Percentiles rank a stretch among this genome's conserved stretches.
These are phyloP conservation scores for Protea cynaroides DNA, from an alignment of 164 flowering plant genomes.

Conservation along the genomic window DNA sequence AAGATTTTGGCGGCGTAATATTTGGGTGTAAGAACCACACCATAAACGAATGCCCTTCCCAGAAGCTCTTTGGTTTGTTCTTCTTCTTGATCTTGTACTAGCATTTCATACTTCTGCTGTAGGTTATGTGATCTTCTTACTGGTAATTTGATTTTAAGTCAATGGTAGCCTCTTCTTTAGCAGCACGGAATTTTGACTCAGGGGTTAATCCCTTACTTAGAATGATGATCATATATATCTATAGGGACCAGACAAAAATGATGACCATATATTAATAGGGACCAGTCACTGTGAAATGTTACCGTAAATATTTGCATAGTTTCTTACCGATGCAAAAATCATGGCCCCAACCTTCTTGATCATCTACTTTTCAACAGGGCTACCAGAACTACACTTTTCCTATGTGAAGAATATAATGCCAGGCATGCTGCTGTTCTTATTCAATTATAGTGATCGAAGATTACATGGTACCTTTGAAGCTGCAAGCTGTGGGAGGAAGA, in stretches of 20 bases:
- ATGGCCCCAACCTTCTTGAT: no score
- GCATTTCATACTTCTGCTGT: neutral
- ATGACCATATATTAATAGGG: no score
- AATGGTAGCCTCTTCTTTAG: no score
- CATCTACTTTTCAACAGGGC: constrained; percentile 33
- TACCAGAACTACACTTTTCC: constrained; percentile 50
- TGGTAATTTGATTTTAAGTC: no score
- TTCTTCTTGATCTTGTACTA: no score
- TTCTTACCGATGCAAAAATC: no score
- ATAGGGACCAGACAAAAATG: no score
- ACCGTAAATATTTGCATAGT: no score
- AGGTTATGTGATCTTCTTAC: neutral
- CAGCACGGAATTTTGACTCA: no score
- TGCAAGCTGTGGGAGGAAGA: constrained; percentile 56
- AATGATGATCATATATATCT: no score
- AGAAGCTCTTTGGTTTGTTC: constrained; percentile 8
- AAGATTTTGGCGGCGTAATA: constrained; percentile 46
- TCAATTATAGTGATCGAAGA: constrained; percentile 67
- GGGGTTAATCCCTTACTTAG: no score
- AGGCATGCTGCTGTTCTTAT: constrained; percentile 79
- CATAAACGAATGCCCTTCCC: constrained; percentile 37
- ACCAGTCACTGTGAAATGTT: no score
- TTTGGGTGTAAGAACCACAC: constrained; percentile 56
- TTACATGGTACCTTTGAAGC: constrained; percentile 89
- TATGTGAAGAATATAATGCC: constrained; percentile 64